Evolutionary conservation across 805 yeast genomes (phyloP).

Genomic region (Metschnikowia koreensis): DNA sequence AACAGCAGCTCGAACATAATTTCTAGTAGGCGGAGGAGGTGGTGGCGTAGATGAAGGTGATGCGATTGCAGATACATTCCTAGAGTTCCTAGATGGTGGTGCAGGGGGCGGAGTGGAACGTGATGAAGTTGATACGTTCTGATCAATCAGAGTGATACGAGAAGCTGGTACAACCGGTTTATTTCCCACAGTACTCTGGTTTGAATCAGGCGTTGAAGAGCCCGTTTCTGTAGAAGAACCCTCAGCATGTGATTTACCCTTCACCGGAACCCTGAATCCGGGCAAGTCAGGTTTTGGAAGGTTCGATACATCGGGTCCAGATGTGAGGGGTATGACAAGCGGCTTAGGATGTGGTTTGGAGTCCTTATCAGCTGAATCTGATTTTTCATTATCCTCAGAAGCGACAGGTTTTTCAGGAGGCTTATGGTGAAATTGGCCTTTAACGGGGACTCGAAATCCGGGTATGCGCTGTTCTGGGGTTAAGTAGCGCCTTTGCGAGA

Average conservation of each 20-base stretch:
- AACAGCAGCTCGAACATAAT: conserved; percentile 19
- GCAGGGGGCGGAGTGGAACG: conserved; percentile 33
- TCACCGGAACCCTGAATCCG: conserved; percentile 2
- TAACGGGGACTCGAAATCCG: not conserved
- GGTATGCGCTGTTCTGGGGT: not conserved
- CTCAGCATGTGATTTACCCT: not conserved
- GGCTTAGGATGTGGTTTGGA: not conserved
- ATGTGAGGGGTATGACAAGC: not conserved
- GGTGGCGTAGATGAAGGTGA: conserved; percentile 15
- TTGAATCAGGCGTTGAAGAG: not conserved
- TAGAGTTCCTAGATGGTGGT: conserved; percentile 16
- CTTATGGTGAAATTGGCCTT: not conserved
- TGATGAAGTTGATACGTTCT: conserved; percentile 7
- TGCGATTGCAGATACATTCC: conserved; percentile 1
- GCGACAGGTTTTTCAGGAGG: not conserved
- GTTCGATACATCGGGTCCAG: not conserved
- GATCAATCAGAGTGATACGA: not conserved
- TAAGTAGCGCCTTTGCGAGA: not conserved
- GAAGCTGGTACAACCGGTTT: not conserved
- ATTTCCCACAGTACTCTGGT: not conserved
- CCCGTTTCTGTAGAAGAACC: not conserved
- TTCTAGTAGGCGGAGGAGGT: conserved; percentile 35
- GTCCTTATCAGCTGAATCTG: not conserved
- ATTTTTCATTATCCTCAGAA: not conserved
- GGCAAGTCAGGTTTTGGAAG: not conserved